These are phyloP conservation scores for Penicillium sp. DNA, from an alignment of 2,329 filamentous ascomycete genomes.

Conservation along the genomic window DNA sequence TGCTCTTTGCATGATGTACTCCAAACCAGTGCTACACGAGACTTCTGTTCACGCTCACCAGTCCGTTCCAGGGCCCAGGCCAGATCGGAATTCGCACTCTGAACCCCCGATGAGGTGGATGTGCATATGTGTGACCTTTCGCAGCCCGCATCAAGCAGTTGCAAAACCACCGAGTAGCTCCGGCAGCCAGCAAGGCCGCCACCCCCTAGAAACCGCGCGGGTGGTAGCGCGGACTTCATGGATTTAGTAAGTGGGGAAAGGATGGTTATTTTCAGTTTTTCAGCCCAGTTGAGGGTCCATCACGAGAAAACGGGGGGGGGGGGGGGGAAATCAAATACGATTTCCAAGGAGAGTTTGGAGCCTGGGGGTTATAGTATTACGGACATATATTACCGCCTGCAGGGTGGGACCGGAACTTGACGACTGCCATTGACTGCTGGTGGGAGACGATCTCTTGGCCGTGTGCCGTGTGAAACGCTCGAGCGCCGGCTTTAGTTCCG, in stretches of 20 bases:
- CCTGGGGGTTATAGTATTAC: not conserved
- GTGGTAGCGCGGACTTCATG: conserved; percentile 30
- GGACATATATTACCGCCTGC: not conserved
- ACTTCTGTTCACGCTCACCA: not conserved
- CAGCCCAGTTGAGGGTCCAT: conserved; percentile 10
- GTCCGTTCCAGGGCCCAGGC: conserved; percentile 5
- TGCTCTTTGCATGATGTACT: not conserved
- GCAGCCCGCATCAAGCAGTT: conserved; percentile 3
- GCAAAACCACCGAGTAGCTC: not conserved
- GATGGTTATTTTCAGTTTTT: conserved; percentile 7
- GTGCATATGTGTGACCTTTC: conserved; percentile 1
- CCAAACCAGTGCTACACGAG: not conserved
- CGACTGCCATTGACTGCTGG: not conserved
- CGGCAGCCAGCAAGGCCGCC: conserved; percentile 25
- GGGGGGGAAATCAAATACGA: not conserved
- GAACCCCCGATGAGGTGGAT: conserved; percentile 14
- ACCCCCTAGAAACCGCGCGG: conserved; percentile 40
- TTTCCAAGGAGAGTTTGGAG: not conserved
- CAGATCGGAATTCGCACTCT: conserved; percentile 13
- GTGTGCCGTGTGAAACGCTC: conserved; percentile 3
- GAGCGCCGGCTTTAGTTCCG: conserved; percentile 4
- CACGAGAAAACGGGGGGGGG: not conserved
- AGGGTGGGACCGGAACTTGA: not conserved
- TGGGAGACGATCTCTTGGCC: conserved; percentile 3
- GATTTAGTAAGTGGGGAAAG: conserved; percentile 14